Evolutionary conservation across 768 basidiomycete genomes (phyloP).

Genomic region (Leccinum subtestaceum): DNA sequence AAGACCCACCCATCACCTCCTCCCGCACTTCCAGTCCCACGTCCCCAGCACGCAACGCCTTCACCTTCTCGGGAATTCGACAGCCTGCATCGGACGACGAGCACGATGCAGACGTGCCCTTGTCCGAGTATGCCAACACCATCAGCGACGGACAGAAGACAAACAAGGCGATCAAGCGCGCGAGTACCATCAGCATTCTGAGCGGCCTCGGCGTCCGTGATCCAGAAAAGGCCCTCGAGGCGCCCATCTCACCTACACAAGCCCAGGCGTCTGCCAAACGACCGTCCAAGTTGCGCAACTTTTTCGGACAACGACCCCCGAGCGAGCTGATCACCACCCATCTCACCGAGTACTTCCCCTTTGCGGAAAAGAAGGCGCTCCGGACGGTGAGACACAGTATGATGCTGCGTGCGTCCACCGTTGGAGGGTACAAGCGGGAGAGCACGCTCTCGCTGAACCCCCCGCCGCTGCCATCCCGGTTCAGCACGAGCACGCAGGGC

Average conservation of each 20-base stretch:
- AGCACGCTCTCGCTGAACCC: slow-evolving; percentile 44
- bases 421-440: slow-evolving; percentile 41
- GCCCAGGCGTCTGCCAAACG: slow-evolving; percentile 35
- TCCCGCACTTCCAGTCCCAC: slow-evolving; percentile 36
- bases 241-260: slow-evolving; percentile 50
- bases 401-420: slow-evolving; percentile 55
- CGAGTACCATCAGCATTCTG: slow-evolving; percentile 91
- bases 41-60: slow-evolving; percentile 24
- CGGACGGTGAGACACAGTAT: slow-evolving; percentile 89
- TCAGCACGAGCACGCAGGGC: slow-evolving; percentile 35
- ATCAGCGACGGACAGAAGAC: slow-evolving; percentile 27
- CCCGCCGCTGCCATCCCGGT: slow-evolving; percentile 38
- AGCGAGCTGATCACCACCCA: slow-evolving; percentile 96
- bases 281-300: slow-evolving; percentile 82
- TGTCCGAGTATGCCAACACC: slow-evolving; percentile 32
- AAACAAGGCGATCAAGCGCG: slow-evolving; percentile 58
- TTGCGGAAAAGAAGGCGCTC: slow-evolving; percentile 86
- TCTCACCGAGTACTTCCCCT: slow-evolving; percentile 92
- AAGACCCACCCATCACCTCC: slow-evolving; percentile 33
- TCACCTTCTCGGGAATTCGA: slow-evolving; percentile 10
- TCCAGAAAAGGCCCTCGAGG: slow-evolving; percentile 63
- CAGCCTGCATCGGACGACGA: slow-evolving; percentile 35
- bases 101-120: slow-evolving; percentile 32
- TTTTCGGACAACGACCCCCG: slow-evolving; percentile 97
- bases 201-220: slow-evolving; percentile 89